phyloP scores from a whole-genome alignment of 2,329 filamentous ascomycete genomes.

The Fusarium clavum region DNA sequence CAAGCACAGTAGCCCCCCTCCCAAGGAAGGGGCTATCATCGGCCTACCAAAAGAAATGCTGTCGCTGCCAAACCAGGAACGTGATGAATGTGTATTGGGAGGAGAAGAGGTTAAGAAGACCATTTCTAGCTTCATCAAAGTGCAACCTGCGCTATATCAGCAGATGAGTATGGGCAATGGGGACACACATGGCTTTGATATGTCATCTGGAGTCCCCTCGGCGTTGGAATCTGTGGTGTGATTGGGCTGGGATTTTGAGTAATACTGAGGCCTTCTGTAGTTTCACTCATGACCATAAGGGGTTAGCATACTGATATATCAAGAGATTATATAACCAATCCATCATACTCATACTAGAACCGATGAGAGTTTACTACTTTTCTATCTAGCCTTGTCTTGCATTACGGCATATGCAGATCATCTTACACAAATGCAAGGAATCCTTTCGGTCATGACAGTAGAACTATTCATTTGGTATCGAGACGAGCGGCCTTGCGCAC shows the following conservation, averaged over 20 bases:
- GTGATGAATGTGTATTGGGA: background rate
- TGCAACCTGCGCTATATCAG: conserved; percentile 24
- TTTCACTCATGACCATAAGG: background rate
- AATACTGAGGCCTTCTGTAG: conserved; percentile 22
- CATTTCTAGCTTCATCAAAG: conserved; percentile 9
- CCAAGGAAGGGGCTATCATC: background rate
- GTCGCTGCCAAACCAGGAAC: background rate
- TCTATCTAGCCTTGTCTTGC: background rate
- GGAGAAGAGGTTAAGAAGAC: background rate
- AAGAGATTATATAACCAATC: background rate
- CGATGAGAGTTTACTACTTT: background rate
- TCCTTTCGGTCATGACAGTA: background rate
- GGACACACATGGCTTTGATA: conserved; percentile 33
- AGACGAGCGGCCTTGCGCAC: background rate
- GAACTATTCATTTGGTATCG: background rate
- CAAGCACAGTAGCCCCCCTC: background rate
- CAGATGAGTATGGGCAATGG: conserved; percentile 36
- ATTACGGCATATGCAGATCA: background rate
- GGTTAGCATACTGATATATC: background rate
- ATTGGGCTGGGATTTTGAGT: conserved; percentile 1
- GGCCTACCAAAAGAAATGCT: background rate
- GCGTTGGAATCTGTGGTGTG: background rate
- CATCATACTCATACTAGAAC: background rate
- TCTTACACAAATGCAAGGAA: background rate
- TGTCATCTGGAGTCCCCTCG: conserved; percentile 15